Evolutionary conservation across 2,329 filamentous ascomycete genomes (phyloP).

Genomic region (Pseudocercospora musae): DNA sequence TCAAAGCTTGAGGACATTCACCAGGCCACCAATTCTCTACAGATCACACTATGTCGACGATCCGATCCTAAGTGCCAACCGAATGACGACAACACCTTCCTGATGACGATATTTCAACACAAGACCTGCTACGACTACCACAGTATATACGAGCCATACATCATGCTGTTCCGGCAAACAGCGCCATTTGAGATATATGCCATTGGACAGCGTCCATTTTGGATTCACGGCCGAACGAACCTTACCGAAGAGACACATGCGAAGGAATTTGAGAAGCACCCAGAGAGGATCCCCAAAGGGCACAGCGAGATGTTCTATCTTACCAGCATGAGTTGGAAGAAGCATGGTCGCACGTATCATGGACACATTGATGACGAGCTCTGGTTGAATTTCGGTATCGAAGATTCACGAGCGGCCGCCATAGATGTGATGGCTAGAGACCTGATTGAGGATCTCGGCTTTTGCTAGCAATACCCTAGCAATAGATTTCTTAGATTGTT

Average conservation of each 20-base stretch:
- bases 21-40: conserved; percentile 59
- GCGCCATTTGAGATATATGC: conserved; percentile 52
- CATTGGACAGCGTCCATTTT: conserved; percentile 51
- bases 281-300: conserved; percentile 22
- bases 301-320: conserved; percentile 58
- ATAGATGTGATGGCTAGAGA: conserved; percentile 54
- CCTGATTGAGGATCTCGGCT: conserved; percentile 43
- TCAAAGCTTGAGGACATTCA: conserved; percentile 41
- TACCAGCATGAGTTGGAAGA: conserved; percentile 57
- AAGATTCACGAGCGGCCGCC: conserved; percentile 49
- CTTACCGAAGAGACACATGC: conserved; percentile 27
- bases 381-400: conserved; percentile 56
- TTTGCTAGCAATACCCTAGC: conserved; percentile 6
- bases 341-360: conserved; percentile 48
- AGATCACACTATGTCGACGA: conserved; percentile 54
- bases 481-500: not conserved
- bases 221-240: conserved; percentile 52
- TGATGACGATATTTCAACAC: conserved; percentile 55
- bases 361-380: conserved; percentile 57
- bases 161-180: conserved; percentile 49
- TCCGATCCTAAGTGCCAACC: conserved; percentile 45
- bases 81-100: conserved; percentile 51
- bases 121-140: conserved; percentile 52
- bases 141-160: conserved; percentile 55
- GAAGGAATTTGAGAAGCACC: conserved; percentile 13